Evolutionary conservation across 345 rosid species (phyloP), one percentile per base, ranked within the genome.

Genomic region (Fremontodendron californicum): DNA sequence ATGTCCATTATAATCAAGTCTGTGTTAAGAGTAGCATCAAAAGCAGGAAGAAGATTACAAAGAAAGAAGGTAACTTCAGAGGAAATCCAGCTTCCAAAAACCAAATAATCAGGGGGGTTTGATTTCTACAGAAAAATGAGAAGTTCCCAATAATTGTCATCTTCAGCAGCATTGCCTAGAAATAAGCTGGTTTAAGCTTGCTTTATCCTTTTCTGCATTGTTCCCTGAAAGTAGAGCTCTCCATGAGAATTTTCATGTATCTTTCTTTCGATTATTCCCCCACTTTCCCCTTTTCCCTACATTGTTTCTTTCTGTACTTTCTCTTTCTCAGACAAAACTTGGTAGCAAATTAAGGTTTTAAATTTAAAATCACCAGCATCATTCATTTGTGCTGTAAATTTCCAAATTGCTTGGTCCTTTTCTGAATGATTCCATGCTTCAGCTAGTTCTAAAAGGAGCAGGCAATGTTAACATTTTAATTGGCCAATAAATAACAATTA

Each of bases 21-120:
- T 27, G 77, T 75, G n/a, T 43, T 33, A 10, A 61, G 40, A 61
- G 40, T 61, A 75, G 58, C 65, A 73, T 73, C 51, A 23, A 73
- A 39, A 39, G 51, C 27, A 10, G 29, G 43, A 29, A 61, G 54
- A 23, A 7, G 16, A 29, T 33, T 45, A 42, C 52, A 43, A 29
- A 75, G 57, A 29, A 61, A 75, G 70, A 58, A 40, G 42, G 77
- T 61, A 45, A 16, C 58, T 18, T 27, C 58, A 29, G 58, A 43
- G 9, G 29, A 74, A 74, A 74, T 74, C 43, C 69, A 60, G 70
- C 66, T 58, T 27, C 77, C 18, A 25, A 9, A 15, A 27, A 19
- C 42, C 68, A 40, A 33, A 39, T 21, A 27, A 74, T 18, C 25
- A 72, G 13, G 61, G 33, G 23, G 61, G 23, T 43, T 25, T 58